These are phyloP conservation scores for Neurospora sp. DNA, from an alignment of 2,329 filamentous ascomycete genomes.

Conservation along the genomic window DNA sequence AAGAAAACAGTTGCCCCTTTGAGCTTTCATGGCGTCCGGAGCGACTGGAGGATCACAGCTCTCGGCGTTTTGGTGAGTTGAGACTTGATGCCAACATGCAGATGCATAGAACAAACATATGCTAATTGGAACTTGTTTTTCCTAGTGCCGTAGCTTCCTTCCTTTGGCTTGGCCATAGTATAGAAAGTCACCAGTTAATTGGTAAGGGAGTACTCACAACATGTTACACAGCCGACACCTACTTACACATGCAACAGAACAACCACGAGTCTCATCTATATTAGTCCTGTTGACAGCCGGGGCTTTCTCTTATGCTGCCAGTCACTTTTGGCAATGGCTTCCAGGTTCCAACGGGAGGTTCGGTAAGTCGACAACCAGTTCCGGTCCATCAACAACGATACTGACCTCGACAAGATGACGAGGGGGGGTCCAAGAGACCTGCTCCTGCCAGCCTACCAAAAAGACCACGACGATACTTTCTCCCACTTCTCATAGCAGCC, in stretches of 20 bases:
- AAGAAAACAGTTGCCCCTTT: not conserved
- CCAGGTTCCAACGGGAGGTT: conserved; percentile 38
- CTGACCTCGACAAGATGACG: conserved; percentile 13
- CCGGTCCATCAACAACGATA: not conserved
- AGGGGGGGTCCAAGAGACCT: conserved; percentile 23
- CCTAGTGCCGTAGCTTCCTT: conserved; percentile 37
- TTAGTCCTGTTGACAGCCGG: conserved; percentile 38
- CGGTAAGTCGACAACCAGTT: conserved; percentile 18
- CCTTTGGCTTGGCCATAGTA: conserved; percentile 34
- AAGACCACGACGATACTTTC: conserved; percentile 36
- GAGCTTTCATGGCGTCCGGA: conserved; percentile 1
- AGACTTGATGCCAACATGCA: not conserved
- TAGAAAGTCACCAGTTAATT: conserved; percentile 38
- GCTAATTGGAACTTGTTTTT: not conserved
- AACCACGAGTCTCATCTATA: conserved; percentile 37
- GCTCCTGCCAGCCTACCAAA: conserved; percentile 29
- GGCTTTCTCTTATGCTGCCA: conserved; percentile 28
- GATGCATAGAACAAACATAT: not conserved
- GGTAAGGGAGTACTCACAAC: conserved; percentile 24
- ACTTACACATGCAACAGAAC: conserved; percentile 25
- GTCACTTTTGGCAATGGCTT: conserved; percentile 34
- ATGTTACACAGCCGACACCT: not conserved
- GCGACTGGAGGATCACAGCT: conserved; percentile 21
- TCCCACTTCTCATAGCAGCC: conserved; percentile 32
- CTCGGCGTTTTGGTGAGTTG: conserved; percentile 27